Conservation (phyloP, 345 rosid genomes). For the Eucalyptus albens region DNA sequence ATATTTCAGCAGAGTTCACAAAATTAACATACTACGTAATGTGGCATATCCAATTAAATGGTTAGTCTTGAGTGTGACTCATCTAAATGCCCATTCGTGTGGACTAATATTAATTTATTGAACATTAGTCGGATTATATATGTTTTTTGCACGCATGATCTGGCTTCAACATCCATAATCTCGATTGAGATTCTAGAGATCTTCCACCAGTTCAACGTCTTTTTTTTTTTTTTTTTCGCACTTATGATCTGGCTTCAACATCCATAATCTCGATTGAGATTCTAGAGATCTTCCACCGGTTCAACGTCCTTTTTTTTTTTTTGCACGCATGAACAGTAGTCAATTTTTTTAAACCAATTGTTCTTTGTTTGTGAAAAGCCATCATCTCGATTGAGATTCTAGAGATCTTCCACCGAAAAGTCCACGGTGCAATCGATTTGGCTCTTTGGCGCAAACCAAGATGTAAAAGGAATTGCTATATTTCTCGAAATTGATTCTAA, state of each 20-base stretch:
- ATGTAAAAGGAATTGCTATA: neutral
- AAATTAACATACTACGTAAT: neutral
- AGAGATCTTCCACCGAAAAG: neutral
- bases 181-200: neutral
- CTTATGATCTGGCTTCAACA: neutral
- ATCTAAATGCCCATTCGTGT: neutral
- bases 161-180: neutral
- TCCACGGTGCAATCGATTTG: neutral
- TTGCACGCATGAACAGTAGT: neutral
- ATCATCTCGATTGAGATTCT: neutral
- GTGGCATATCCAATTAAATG: neutral
- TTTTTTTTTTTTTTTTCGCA: neutral
- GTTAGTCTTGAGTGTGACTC: neutral
- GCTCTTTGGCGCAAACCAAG: neutral
- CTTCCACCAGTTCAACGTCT: too few relatives aligned
- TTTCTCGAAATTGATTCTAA: neutral
- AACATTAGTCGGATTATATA: neutral
- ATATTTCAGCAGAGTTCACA: neutral
- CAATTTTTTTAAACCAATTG: neutral
- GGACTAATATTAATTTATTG: neutral
- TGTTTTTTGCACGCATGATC: neutral
- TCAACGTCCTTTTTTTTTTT: neutral
- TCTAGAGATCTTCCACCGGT: too few relatives aligned
- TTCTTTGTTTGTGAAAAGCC: neutral
- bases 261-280: too few relatives aligned